Conservation (phyloP, 306 rosid species). For the Malus sylvestris region DNA sequence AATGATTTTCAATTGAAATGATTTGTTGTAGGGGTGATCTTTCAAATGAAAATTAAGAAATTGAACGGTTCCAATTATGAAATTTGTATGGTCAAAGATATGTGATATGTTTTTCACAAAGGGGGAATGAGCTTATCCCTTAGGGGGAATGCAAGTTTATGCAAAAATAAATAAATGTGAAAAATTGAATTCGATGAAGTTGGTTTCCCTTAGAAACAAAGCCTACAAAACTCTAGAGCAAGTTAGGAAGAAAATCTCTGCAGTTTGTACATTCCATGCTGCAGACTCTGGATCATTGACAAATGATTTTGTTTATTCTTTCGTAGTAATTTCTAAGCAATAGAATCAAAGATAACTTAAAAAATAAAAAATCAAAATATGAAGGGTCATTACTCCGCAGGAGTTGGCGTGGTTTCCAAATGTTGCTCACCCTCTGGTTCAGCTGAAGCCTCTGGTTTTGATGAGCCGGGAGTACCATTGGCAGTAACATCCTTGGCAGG, state of each 20-base stretch:
- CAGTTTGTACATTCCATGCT: conserved; percentile 27
- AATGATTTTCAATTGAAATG: too few species aligned
- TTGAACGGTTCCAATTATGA: too few species aligned
- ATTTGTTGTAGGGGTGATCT: accelerated
- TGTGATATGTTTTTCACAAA: too few species aligned
- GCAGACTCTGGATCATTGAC: conserved; percentile 36
- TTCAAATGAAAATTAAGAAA: too few species aligned
- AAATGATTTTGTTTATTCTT: conserved; percentile 51
- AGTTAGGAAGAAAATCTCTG: conserved; percentile 23
- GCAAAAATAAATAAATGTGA: conserved; percentile 4
- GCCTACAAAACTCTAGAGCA: conserved; percentile 31
- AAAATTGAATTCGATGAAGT: conserved; percentile 6
- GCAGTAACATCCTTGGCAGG: conserved; percentile 32
- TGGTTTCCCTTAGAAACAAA: conserved; percentile 19
- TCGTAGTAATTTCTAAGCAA: conserved; percentile 21
- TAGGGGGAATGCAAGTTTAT: too few species aligned
- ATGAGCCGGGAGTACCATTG: conserved; percentile 15
- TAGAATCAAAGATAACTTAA: background rate
- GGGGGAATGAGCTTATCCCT: too few species aligned
- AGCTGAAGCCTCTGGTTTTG: conserved; percentile 32
- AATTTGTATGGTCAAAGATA: too few species aligned
- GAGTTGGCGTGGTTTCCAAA: conserved; percentile 25
- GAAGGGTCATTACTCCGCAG: conserved; percentile 33
- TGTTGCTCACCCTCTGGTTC: conserved; percentile 31
- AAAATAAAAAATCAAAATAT: background rate